These are phyloP conservation scores for Entelexis sorbosivorans DNA, from an alignment of 1,139 yeast genomes.

Conservation along the genomic window DNA sequence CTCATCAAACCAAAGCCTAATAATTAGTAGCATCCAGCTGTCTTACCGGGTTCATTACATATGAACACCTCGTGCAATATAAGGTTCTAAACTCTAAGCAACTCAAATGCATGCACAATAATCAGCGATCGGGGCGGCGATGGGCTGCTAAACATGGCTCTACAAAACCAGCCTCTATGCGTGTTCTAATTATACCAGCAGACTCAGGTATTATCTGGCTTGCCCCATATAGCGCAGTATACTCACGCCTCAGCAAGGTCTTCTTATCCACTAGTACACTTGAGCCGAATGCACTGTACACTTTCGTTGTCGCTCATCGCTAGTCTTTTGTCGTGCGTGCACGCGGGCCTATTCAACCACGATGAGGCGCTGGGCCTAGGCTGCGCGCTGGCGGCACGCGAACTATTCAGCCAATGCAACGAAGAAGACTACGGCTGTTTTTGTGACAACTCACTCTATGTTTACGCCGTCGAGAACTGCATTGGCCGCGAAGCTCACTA, in stretches of 20 bases:
- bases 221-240: background rate
- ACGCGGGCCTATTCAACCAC: conserved; percentile 29
- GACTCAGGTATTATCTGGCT: background rate
- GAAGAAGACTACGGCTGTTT: conserved; percentile 28
- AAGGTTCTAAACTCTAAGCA: background rate
- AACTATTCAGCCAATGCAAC: conserved; percentile 26
- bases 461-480: conserved; percentile 30
- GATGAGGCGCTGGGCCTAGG: conserved; percentile 30
- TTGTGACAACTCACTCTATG: conserved; percentile 27
- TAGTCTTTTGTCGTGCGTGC: background rate
- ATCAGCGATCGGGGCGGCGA: background rate
- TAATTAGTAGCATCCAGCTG: no score
- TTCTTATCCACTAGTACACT: background rate
- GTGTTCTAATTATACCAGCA: background rate
- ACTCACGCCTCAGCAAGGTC: background rate
- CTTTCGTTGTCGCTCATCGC: background rate
- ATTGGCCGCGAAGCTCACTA: conserved; percentile 21
- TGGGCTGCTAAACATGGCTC: background rate
- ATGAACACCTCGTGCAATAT: background rate
- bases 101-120: background rate
- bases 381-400: conserved; percentile 27
- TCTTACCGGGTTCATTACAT: background rate
- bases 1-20: background rate
- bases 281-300: background rate
- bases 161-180: background rate